A percentile compares a stretch with the other conserved stretches of the same genome.
phyloP scores from a whole-genome alignment of 2,329 filamentous ascomycete genomes.

The Leptographium flavum region DNA sequence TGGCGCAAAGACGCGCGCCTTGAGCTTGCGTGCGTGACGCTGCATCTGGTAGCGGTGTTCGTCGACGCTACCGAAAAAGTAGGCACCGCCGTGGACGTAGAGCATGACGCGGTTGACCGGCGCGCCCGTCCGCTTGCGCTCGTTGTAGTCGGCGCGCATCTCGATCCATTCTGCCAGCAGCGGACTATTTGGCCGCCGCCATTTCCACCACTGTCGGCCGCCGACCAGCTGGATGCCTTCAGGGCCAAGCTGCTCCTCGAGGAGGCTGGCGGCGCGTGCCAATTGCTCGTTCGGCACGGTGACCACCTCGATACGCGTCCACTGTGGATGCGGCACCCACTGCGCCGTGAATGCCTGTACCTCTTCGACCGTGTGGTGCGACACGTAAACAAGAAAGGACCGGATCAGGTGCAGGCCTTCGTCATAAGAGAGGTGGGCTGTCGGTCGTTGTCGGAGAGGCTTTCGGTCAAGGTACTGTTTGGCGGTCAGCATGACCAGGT shows the following conservation, averaged over 20 bases:
- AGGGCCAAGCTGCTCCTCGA: conserved; percentile 63
- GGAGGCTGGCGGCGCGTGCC: conserved; percentile 46
- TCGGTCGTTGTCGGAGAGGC: conserved; percentile 62
- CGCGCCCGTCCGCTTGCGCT: conserved; percentile 47
- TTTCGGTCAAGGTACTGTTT: conserved; percentile 71
- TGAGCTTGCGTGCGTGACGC: conserved; percentile 83
- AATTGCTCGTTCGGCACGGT: conserved; percentile 52
- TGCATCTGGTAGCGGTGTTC: conserved; percentile 98
- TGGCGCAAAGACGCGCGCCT: conserved; percentile 77
- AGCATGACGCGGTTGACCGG: conserved; percentile 68
- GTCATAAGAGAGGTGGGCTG: conserved; percentile 84
- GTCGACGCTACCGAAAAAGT: conserved; percentile 90
- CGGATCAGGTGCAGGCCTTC: conserved; percentile 81
- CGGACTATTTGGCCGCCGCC: conserved; percentile 52
- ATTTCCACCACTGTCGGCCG: conserved; percentile 80
- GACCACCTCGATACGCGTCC: conserved; percentile 66
- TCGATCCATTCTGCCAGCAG: conserved; percentile 90
- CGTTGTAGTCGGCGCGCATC: conserved; percentile 70
- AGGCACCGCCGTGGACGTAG: conserved; percentile 87
- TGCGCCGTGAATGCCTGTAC: conserved; percentile 82
- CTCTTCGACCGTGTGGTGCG: conserved; percentile 84
- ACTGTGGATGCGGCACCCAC: conserved; percentile 79
- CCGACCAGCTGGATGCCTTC: conserved; percentile 64
- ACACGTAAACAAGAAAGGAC: conserved; percentile 70
- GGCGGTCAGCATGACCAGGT: neutral